phyloP scores from a whole-genome alignment of 1,139 yeast species.

The Geotrichum citri-aurantii region DNA sequence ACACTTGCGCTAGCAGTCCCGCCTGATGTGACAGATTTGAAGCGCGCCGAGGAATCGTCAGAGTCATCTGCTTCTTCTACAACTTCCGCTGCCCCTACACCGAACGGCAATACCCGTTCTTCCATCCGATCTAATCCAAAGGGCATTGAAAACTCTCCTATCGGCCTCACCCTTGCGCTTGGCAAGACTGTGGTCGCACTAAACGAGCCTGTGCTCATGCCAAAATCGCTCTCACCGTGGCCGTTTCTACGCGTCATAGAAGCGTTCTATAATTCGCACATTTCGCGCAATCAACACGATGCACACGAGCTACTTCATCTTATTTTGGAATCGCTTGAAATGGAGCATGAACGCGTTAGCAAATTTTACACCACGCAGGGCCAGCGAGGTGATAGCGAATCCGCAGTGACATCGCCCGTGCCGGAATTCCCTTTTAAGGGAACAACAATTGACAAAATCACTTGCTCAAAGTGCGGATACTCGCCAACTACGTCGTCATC shows the following conservation, averaged over 20 bases:
- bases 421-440: slow-evolving; percentile 78
- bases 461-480: slow-evolving; percentile 61
- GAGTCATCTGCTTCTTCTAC: slow-evolving; percentile 18
- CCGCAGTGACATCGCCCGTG: slow-evolving; percentile 14
- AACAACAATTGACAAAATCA: slow-evolving; percentile 55
- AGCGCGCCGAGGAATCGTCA: slow-evolving; percentile 17
- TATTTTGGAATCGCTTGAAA: slow-evolving; percentile 69
- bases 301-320: slow-evolving; percentile 88
- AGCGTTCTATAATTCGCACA: slow-evolving; percentile 65
- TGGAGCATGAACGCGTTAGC: slow-evolving; percentile 49
- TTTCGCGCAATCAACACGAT: slow-evolving; percentile 83
- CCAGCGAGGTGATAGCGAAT: slow-evolving; percentile 11
- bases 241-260: slow-evolving; percentile 69
- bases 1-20: slow-evolving; percentile 33
- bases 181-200: slow-evolving; percentile 51
- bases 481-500: slow-evolving; percentile 55
- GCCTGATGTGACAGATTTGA: slow-evolving; percentile 29
- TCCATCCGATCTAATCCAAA: not conserved
- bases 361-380: slow-evolving; percentile 33
- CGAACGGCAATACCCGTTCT: not conserved
- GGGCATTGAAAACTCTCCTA: slow-evolving; percentile 10
- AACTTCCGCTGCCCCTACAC: slow-evolving; percentile 7
- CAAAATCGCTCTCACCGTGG: slow-evolving; percentile 68
- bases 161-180: slow-evolving; percentile 39
- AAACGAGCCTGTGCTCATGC: slow-evolving; percentile 54